Base-by-base conservation (phyloP, 352 stramenopile species). In the Phytophthora agathidicida region DNA sequence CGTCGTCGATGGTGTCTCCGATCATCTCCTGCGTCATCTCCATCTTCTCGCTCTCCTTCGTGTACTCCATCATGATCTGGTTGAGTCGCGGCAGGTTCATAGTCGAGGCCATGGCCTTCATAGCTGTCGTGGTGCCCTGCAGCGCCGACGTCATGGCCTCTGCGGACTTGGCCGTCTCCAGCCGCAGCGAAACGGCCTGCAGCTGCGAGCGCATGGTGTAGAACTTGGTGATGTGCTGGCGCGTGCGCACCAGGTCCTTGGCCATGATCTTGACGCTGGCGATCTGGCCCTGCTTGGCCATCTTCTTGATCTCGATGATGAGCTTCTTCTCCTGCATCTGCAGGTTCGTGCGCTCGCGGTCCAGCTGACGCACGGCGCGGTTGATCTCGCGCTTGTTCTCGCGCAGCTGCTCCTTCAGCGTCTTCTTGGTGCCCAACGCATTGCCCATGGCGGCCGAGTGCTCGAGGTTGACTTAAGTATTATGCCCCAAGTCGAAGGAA, bases 371-470 rank as follows among this genome's bases (percentile, higher is more conserved):
- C 37, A 99, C 88, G 20, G 96, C 96, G 47, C 95, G 84, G 39
- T 97, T 98, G 67, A 99, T 98, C 77, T 98, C 94, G 60, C 96
- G 93, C 78, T 99, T 99, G 75, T 99, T 99, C 80, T 98, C 95
- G 38, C 96, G 94, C 36, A 99, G 70, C 60, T 94, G 88, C 75
- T 96, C 88, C 73, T 93, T 91, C 30, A 91, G 50, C 57, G 86
- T 93, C 77, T 90, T 91, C 71, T 91, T 91, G 41, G 72, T 88
- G 52, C 78, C 83, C 33, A 89, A 35, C 39, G 79, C 65, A 65
- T 93, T 93, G 37, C 83, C 83, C 83, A 93, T 93, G 58, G 35
- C 13, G 11, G 2, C 17, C n/a, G 9, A 32, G 32, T 35, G 10
- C 13, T 39, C 33, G 33, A 39, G 33, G 33, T 39, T 23, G 33